These are phyloP conservation scores for Chrysopogon serrulatus DNA, from an alignment of 176 grass and related monocot genomes.

Conservation along the genomic window DNA sequence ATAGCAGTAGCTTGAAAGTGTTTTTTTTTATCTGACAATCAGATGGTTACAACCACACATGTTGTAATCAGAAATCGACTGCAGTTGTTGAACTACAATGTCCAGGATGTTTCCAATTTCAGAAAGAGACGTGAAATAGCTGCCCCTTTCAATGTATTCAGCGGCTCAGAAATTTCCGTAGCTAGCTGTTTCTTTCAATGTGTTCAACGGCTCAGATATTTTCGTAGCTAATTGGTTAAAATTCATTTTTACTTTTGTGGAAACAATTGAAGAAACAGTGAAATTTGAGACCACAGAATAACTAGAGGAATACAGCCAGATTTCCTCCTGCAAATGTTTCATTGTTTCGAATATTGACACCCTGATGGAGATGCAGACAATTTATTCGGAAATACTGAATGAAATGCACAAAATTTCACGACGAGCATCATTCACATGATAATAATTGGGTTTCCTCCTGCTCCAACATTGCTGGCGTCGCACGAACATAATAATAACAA, in stretches of 20 bases:
- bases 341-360: background rate
- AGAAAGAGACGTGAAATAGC: background rate
- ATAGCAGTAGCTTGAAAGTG: background rate
- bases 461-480: background rate
- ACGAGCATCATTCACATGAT: background rate
- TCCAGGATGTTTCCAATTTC: background rate
- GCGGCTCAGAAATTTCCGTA: background rate
- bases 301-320: background rate
- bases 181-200: background rate
- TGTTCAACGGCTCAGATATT: background rate
- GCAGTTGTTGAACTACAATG: background rate
- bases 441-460: background rate
- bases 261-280: background rate
- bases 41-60: background rate
- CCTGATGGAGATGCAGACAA: background rate
- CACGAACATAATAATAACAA: background rate
- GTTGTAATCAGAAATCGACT: background rate
- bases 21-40: background rate
- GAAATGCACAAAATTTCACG: background rate
- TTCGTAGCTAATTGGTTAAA: background rate
- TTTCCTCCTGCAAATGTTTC: background rate
- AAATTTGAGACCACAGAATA: background rate
- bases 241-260: background rate
- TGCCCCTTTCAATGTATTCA: background rate
- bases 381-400: background rate